Conservation (phyloP, 208 protist species). For the Crithidia brevicula region DNA sequence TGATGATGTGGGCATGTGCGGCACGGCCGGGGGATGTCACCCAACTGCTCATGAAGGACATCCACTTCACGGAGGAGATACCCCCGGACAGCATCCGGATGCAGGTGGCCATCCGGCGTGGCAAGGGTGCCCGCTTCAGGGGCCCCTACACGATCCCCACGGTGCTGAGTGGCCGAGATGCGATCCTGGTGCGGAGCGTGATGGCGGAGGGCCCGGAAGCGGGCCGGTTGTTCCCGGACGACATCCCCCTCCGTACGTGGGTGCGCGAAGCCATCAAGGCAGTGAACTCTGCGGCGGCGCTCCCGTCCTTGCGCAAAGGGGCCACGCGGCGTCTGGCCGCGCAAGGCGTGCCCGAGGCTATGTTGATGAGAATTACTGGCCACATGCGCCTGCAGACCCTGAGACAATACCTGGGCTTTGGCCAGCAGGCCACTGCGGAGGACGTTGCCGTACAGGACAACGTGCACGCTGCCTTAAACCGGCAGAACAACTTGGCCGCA, state of each 20-base stretch:
- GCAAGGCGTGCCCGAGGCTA: neutral
- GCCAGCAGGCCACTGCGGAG: conserved; percentile 1
- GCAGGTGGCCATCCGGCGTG: conserved; percentile 3
- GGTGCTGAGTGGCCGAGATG: conserved; percentile 2
- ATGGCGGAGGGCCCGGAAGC: neutral
- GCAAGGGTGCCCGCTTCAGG: conserved; percentile 1
- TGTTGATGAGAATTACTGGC: neutral
- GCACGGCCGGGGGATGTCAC: conserved; percentile 1
- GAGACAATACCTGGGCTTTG: conserved; percentile 6
- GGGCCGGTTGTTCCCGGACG: neutral
- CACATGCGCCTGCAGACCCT: neutral
- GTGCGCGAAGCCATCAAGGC: neutral
- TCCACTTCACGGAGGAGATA: neutral
- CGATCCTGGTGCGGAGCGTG: neutral
- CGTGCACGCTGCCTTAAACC: neutral
- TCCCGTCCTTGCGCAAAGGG: neutral
- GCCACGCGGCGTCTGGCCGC: neutral
- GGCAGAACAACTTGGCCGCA: neutral
- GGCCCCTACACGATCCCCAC: conserved; percentile 5
- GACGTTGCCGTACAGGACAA: neutral
- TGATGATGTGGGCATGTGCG: conserved; percentile 4
- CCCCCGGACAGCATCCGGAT: neutral
- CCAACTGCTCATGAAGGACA: neutral
- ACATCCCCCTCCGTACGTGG: neutral
- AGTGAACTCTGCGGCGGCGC: neutral